These are phyloP conservation scores for Solanum etuberosum DNA, from an alignment of 257 asterid species.

Conservation along the genomic window DNA sequence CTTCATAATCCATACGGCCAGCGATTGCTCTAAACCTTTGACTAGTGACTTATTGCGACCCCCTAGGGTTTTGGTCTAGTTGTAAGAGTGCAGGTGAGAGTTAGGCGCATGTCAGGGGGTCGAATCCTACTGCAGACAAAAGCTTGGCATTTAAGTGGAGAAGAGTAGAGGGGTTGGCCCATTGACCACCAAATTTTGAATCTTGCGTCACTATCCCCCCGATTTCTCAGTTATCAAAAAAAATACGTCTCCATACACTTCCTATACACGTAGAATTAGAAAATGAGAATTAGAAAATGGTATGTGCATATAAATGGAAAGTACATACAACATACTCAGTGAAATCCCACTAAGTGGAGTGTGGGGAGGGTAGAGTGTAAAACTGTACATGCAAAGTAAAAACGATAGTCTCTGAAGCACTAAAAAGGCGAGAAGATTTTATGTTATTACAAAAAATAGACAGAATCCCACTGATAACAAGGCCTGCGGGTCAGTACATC, in stretches of 20 bases:
- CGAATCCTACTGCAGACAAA: not conserved
- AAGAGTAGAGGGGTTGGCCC: not conserved
- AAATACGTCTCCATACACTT: not conserved
- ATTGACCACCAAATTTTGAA: not conserved
- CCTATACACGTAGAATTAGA: not conserved
- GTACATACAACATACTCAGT: too few relatives aligned
- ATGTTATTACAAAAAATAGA: not conserved
- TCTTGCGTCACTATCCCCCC: not conserved
- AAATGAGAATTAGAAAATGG: not conserved
- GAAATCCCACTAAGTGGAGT: too few relatives aligned
- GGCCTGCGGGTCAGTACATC: not conserved
- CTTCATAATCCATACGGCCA: not conserved
- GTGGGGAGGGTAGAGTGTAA: too few relatives aligned
- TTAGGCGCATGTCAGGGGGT: not conserved
- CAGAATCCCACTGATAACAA: not conserved
- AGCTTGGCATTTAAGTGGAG: not conserved
- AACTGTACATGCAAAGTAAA: not conserved
- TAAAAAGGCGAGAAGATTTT: not conserved
- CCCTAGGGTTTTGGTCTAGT: not conserved
- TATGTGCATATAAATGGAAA: not conserved
- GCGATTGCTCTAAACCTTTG: not conserved
- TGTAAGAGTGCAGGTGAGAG: not conserved
- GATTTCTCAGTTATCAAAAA: not conserved
- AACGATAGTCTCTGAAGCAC: not conserved
- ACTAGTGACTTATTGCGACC: not conserved